Evolutionary conservation across 2,329 filamentous ascomycete genomes (phyloP).

Genomic region (Cercospora zeae-maydis): DNA sequence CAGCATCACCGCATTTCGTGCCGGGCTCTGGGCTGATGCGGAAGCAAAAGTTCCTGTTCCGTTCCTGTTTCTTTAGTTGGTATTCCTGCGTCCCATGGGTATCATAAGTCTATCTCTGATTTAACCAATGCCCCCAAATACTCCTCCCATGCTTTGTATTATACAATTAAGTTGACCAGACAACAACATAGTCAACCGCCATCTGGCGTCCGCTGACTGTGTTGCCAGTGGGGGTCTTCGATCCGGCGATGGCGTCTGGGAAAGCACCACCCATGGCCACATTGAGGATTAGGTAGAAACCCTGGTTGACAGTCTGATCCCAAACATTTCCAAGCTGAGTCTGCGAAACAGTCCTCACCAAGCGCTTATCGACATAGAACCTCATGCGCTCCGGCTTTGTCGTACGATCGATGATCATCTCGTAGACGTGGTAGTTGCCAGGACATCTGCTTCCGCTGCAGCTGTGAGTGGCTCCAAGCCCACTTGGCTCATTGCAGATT

Average conservation of each 20-base stretch:
- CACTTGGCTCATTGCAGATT: slow-evolving; percentile 32
- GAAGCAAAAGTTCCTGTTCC: background rate
- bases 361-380: slow-evolving; percentile 30
- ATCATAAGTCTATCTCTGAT: background rate
- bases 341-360: slow-evolving; percentile 24
- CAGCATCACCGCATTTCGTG: background rate
- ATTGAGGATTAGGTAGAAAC: slow-evolving; percentile 31
- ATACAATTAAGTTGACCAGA: slow-evolving; percentile 21
- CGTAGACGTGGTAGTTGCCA: slow-evolving; percentile 34
- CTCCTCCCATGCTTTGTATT: background rate
- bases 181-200: slow-evolving; percentile 27
- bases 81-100: background rate
- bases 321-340: slow-evolving; percentile 28
- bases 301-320: slow-evolving; percentile 28
- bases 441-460: slow-evolving; percentile 22
- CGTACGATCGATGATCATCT: slow-evolving; percentile 31
- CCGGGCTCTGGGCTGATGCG: background rate
- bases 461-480: slow-evolving; percentile 21
- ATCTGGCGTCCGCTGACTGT: slow-evolving; percentile 23
- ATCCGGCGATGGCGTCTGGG: slow-evolving; percentile 29
- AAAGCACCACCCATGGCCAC: slow-evolving; percentile 34
- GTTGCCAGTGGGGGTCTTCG: slow-evolving; percentile 26
- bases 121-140: background rate
- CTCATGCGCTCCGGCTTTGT: slow-evolving; percentile 23
- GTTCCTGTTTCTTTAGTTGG: background rate